Evolutionary conservation across 208 protist species (phyloP), one percentile per base, ranked within the genome.

Genomic region (Wallacemonas sp.): DNA sequence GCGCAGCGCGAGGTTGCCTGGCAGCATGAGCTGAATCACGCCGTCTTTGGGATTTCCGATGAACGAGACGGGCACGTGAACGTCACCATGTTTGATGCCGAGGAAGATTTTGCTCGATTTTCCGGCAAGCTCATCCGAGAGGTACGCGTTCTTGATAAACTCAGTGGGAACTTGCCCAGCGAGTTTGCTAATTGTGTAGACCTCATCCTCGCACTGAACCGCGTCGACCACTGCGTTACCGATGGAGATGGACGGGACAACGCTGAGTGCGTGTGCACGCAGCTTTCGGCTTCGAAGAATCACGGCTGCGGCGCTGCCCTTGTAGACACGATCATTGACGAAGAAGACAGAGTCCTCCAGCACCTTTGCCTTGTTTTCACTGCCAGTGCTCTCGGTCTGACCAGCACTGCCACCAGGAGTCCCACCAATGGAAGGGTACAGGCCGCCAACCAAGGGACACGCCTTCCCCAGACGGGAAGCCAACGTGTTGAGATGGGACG

Each of bases 261-360:
- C 74, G 52, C 78, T 88, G 24, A 87, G 52, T 0, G 77, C 46
- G 44, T 86, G 78, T 6, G 84, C 86, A 36, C 79, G 83, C 32
- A 93, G 19, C 34, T 85, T 72, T 6, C 67, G 70, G 68, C 85
- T 92, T 48, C 87, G 90, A 49, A 95, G 74, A 58, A 93, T 57
- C 27, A 90, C 72, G 21, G 77, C 85, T 11, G 81, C 83, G 11
- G 87, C 87, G 61, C 87, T 93, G 11, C 90, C 87, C 30, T 81
- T 83, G 65, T 90, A 93, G 0, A 93, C 81, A 12, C 87, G 72
- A 61, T 93, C 85, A 52, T 93, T 90, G 26, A 93, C 58, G 65
- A 93, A 95, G 36, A 90, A 95, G 1, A 95, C 62, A 14, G 90
- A 93, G 52, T 92, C 85, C 24, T 80, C 79, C 23, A 86, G 62